phyloP scores from a whole-genome alignment of 768 basidiomycete species.

The Rubroboletus pulcherrimus region DNA sequence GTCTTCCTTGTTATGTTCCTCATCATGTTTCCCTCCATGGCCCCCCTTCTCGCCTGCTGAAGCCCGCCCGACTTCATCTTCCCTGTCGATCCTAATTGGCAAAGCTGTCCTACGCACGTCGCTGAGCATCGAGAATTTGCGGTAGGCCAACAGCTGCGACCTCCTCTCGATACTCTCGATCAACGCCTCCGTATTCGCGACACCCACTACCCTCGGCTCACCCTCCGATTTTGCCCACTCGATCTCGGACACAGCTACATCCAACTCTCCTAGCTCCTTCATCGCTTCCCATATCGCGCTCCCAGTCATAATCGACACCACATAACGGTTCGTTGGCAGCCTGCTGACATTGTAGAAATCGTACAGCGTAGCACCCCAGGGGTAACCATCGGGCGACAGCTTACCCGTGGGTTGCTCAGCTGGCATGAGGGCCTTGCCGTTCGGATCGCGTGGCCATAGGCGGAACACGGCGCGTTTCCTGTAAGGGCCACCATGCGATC shows the following conservation, averaged over 20 bases:
- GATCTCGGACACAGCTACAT: conserved; percentile 12
- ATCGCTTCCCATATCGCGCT: conserved; percentile 17
- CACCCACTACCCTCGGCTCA: conserved; percentile 14
- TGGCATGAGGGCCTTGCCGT: conserved; percentile 7
- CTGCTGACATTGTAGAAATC: conserved; percentile 21
- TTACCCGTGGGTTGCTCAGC: conserved; percentile 7
- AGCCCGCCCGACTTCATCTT: not conserved
- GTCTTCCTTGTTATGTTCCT: not conserved
- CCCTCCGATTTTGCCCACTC: conserved; percentile 25
- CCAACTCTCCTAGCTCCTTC: conserved; percentile 15
- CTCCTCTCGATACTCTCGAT: conserved; percentile 6
- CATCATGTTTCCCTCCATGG: not conserved
- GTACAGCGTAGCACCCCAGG: conserved; percentile 28
- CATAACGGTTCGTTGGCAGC: not conserved
- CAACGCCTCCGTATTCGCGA: conserved; percentile 15
- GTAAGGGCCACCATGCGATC: not conserved
- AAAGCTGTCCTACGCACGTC: not conserved
- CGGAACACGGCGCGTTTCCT: conserved; percentile 21
- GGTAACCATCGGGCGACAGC: conserved; percentile 16
- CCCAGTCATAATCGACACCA: conserved; percentile 11
- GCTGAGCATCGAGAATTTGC: not conserved
- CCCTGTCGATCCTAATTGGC: not conserved
- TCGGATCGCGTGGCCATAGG: conserved; percentile 24
- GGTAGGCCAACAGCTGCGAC: not conserved
- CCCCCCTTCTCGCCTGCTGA: not conserved